Conservation (phyloP, 441 rosid genomes). For the Aleurites moluccanus region DNA sequence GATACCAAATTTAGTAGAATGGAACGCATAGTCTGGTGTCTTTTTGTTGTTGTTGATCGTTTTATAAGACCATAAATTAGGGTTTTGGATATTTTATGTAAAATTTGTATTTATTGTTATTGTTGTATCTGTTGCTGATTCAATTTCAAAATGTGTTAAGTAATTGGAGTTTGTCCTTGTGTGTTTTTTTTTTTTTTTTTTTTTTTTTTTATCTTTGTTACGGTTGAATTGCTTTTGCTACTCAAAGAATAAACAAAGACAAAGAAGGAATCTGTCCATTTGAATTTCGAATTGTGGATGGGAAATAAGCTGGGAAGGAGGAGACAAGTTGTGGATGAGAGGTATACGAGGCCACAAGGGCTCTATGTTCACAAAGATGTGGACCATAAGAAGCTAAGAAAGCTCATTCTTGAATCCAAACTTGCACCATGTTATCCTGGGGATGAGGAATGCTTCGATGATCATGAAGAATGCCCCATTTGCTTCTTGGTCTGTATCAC, state of each 20-base stretch:
- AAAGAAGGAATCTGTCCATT: slow-evolving; percentile 10
- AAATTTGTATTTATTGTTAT: not conserved
- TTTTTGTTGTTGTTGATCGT: not conserved
- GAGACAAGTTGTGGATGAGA: slow-evolving; percentile 90
- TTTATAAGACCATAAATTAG: too few species aligned
- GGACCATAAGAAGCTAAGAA: slow-evolving; percentile 89
- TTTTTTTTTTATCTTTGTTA: too few species aligned
- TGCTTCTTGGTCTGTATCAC: slow-evolving; percentile 81
- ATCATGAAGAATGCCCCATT: slow-evolving; percentile 96
- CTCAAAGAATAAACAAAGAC: slow-evolving; percentile 19
- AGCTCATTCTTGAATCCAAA: slow-evolving; percentile 91
- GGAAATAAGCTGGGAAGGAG: slow-evolving; percentile 94
- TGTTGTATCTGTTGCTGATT: too few species aligned
- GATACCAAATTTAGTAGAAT: not conserved
- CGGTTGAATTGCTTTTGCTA: slow-evolving; percentile 18
- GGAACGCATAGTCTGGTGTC: not conserved
- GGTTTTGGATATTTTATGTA: not conserved
- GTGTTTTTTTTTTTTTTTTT: too few species aligned
- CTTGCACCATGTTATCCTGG: slow-evolving; percentile 99
- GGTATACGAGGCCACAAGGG: slow-evolving; percentile 90
- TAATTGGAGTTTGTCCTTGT: too few species aligned
- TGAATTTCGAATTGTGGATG: slow-evolving; percentile 64
- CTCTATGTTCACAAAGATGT: slow-evolving; percentile 93
- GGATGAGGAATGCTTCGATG: slow-evolving; percentile 66
- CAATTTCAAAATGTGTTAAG: not conserved